Conservation (phyloP, 1,284 basidiomycete species). For the Golubevia sp. region DNA sequence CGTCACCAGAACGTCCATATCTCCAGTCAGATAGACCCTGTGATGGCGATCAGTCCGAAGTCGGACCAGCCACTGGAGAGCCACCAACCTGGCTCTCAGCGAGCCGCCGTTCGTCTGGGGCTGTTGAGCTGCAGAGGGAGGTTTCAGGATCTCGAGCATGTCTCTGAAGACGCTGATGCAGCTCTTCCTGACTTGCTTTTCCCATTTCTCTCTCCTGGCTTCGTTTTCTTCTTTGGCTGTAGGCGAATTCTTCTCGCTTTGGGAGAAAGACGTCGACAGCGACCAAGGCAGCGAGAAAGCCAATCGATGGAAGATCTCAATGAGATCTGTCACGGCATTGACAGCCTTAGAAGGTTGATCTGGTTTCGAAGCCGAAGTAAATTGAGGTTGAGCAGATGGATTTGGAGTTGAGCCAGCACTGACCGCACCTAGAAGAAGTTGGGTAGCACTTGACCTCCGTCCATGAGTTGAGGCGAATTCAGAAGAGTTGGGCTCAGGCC, state of each 20-base stretch:
- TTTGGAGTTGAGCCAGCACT: too few species aligned
- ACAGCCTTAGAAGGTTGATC: not conserved
- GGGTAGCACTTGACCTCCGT: too few species aligned
- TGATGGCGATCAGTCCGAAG: slow-evolving; percentile 58
- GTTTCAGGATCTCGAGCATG: slow-evolving; percentile 38
- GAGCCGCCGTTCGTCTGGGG: slow-evolving; percentile 63
- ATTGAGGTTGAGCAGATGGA: too few species aligned
- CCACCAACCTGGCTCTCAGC: slow-evolving; percentile 58
- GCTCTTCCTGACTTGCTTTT: slow-evolving; percentile 30
- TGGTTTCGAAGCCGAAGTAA: too few species aligned
- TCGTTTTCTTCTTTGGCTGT: slow-evolving; percentile 1
- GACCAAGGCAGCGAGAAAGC: slow-evolving; percentile 50
- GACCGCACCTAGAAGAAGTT: too few species aligned
- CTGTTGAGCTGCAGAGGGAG: not conserved
- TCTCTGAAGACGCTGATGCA: slow-evolving; percentile 49
- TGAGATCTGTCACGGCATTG: slow-evolving; percentile 39
- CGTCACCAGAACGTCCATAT: slow-evolving; percentile 33
- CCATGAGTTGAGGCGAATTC: too few species aligned
- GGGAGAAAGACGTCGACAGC: not conserved
- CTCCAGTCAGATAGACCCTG: slow-evolving; percentile 43
- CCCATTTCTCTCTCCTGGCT: slow-evolving; percentile 12
- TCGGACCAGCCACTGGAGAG: slow-evolving; percentile 53
- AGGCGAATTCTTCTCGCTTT: not conserved
- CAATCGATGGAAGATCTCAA: slow-evolving; percentile 52
- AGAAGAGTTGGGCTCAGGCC: too few species aligned